Evolutionary conservation across 371 early-diverging fungal species (phyloP).

Genomic region (Phascolomyces articulosus): DNA sequence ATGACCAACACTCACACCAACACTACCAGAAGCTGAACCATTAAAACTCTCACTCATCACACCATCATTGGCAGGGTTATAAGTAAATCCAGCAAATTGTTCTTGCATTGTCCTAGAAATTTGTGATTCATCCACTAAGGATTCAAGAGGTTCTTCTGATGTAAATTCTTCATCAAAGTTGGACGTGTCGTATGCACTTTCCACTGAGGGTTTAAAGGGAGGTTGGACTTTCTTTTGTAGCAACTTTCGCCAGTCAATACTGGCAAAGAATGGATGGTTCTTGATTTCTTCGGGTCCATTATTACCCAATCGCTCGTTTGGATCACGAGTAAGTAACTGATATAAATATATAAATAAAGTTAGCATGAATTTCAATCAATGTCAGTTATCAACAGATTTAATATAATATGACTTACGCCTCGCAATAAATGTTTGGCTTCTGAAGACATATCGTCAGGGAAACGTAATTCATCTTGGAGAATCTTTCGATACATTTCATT

Average conservation of each 20-base stretch:
- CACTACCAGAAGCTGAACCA: constrained; percentile 20
- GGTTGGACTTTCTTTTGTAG: constrained; percentile 88
- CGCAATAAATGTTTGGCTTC: constrained; percentile 75
- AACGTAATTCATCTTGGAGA: constrained; percentile 79
- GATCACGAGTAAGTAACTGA: constrained; percentile 82
- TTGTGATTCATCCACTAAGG: constrained; percentile 78
- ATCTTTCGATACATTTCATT: constrained; percentile 97
- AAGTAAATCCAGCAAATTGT: constrained; percentile 92
- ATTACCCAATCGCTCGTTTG: constrained; percentile 81
- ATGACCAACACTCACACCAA: constrained; percentile 18
- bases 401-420: constrained; percentile 51
- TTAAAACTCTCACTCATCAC: constrained; percentile 47
- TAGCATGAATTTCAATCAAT: too few species aligned
- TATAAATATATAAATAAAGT: too few species aligned
- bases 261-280: constrained; percentile 89
- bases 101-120: constrained; percentile 90
- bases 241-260: constrained; percentile 90
- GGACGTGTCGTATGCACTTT: constrained; percentile 74
- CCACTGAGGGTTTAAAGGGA: constrained; percentile 93
- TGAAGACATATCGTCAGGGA: constrained; percentile 84
- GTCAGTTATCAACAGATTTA: neutral
- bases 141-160: constrained; percentile 86
- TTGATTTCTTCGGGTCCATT: constrained; percentile 90
- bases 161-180: constrained; percentile 87
- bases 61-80: constrained; percentile 48